phyloP scores from a whole-genome alignment of 192 early-diverging fungal genomes.

The Linnemannia elongata region DNA sequence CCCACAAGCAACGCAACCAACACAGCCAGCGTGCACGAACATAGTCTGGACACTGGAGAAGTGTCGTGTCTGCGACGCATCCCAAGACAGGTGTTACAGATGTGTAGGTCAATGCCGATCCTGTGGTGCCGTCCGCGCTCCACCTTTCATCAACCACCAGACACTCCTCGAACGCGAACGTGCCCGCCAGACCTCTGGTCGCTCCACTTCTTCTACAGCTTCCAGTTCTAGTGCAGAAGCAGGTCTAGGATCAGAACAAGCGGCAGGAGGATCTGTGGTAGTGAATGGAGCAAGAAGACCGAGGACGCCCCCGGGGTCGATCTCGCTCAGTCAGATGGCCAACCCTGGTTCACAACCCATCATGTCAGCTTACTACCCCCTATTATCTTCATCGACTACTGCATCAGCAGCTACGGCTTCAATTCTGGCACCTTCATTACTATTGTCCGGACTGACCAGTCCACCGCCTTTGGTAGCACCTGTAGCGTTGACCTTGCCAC shows the following conservation, averaged over 20 bases:
- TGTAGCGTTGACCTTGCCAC: constrained; percentile 6
- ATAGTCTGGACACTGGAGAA: constrained; percentile 52
- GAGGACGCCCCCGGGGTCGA: constrained; percentile 39
- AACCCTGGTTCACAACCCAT: background rate
- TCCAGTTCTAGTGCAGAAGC: background rate
- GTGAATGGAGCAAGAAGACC: constrained; percentile 7
- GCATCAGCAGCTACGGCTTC: no score
- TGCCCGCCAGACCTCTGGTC: background rate
- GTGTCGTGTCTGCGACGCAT: constrained; percentile 52
- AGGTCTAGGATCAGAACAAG: background rate
- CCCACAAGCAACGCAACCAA: background rate
- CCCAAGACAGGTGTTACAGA: constrained; percentile 51
- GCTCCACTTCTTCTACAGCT: background rate
- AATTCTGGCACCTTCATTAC: background rate
- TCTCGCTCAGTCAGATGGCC: constrained; percentile 37
- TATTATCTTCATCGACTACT: background rate
- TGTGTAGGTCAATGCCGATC: constrained; percentile 44
- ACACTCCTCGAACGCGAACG: constrained; percentile 31
- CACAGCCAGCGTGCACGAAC: constrained; percentile 29
- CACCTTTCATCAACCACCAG: constrained; percentile 58
- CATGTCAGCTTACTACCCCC: constrained; percentile 7
- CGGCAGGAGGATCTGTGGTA: background rate
- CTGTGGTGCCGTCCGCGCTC: constrained; percentile 40
- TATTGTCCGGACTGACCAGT: background rate
- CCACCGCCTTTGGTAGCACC: background rate